These are phyloP conservation scores for Escovopsis sp. DNA, from an alignment of 2,329 filamentous ascomycete species.

Conservation along the genomic window DNA sequence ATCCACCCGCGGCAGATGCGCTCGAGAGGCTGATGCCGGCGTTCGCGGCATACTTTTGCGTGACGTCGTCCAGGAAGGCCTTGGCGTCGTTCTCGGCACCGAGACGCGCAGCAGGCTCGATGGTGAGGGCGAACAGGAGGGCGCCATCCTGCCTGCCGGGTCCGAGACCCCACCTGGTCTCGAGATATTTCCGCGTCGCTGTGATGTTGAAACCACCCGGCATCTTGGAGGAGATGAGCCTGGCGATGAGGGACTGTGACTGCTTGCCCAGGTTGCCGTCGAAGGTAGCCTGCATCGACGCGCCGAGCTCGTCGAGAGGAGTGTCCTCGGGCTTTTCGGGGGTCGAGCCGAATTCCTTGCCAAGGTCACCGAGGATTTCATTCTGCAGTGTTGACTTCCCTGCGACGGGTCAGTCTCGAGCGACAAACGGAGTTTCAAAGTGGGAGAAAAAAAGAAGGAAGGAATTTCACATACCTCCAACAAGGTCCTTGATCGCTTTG, in stretches of 20 bases:
- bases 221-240: constrained; percentile 97
- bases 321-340: constrained; percentile 98
- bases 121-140: constrained; percentile 74
- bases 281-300: constrained; percentile 95
- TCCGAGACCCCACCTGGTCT: constrained; percentile 81
- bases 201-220: constrained; percentile 99
- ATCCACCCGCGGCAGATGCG: constrained; percentile 57
- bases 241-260: constrained; percentile 80
- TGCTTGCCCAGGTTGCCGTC: constrained; percentile 97
- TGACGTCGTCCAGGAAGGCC: constrained; percentile 72
- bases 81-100: constrained; percentile 86
- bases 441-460: neutral
- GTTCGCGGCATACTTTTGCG: constrained; percentile 76
- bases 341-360: constrained; percentile 96
- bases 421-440: neutral
- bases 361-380: constrained; percentile 92
- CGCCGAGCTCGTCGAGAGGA: constrained; percentile 86
- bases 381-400: constrained; percentile 98
- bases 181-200: constrained; percentile 83
- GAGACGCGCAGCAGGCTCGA: constrained; percentile 79
- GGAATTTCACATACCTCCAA: constrained; percentile 57
- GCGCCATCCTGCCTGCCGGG: constrained; percentile 82
- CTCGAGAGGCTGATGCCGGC: constrained; percentile 74
- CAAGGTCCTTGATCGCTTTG: constrained; percentile 97
- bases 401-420: constrained; percentile 20